Base-by-base conservation (phyloP, 768 basidiomycete genomes). In the Phaeotremella fagi region DNA sequence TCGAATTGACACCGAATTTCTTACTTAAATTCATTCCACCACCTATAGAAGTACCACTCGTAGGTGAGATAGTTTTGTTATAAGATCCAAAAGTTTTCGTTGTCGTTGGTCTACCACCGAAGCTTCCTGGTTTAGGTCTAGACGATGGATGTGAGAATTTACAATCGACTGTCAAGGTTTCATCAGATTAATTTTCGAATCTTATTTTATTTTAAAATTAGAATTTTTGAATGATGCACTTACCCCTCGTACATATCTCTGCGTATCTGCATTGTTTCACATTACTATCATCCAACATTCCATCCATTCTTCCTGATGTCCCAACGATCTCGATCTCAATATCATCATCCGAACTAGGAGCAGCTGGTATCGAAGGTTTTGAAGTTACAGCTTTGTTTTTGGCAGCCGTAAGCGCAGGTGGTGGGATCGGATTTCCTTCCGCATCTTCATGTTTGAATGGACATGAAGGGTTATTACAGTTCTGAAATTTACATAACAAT, bases 81-180 rank as follows among this genome's bases (percentile, higher is more conserved):
- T 33, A 7, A 7, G 9, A 16, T 7, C 50, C 50, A 37, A 44
- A 59, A 52, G 44, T n/a, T 4, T 42, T 50, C 20, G 36, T 37
- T 29, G 33, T 37, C 4, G 12, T 12, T 18, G 20, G 9, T 6
- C 12, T 11, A 12, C 38, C 22, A 6, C 38, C 38, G 22, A 41
- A 41, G 18, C 12, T 41, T 31, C 51, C 62, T 2, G 68, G 68
- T 20, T 54, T 52, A 4, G 60, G 60, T 35, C 68, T 23, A 4
- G 61, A 60, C 52, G 87, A 83, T 0, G 94, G 94, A 70, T 99
- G 94, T 58, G 87, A 83, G 80, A 86, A 99, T n/a, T 83, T 75
- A 73, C 94, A 98, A 58, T 83, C 80, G 28, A 84, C 83, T 78
- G 53, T 1, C n/a, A 3, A 37, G 27, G 28, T 38, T 37, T 22